Base-by-base conservation (phyloP, 129 eudicot species). In the Cynara cardunculus region DNA sequence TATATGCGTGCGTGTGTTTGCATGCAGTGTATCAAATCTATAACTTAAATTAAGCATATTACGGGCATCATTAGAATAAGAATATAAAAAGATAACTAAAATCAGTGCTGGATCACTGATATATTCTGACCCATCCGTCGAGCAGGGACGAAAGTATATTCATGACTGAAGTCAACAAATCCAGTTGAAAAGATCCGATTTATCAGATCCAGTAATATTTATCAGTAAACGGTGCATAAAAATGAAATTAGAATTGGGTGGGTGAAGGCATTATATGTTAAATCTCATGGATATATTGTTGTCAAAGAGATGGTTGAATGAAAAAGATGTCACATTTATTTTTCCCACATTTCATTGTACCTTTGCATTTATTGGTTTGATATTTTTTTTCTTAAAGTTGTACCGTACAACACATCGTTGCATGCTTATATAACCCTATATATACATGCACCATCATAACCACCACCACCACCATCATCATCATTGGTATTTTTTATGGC, bases 371-470 rank as follows among this genome's bases (percentile, higher is more conserved):
- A 53, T 53, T 53, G 2, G 0, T 16, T 53, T 13, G 4, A 2
- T n/a, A n/a, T n/a, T n/a, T 53, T 53, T 53, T 53, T 2, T n/a
- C 39, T 37, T 27, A 39, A 72, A 26, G 1, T 69, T 75, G 76
- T 78, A 78, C 77, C 19, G 77, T 80, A 72, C 84, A 84, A 84
- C 75, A 73, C 32, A 25, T 28, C 69, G 5, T 56, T 79, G 71
- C 83, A 46, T 78, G 71, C 27, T 61, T 64, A 6, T 16, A 80
- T n/a, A 13, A 61, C 35, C 69, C 82, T 70, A 67, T 79, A 73
- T 77, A 75, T 67, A 70, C 66, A 28, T 41, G 18, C 19, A 70
- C 26, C 72, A 77, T 84, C n/a, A n/a, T n/a, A n/a, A n/a, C 80
- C 21, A 56, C 6, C 78, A 12, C 14, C 39, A 13, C 35, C 70